These are phyloP conservation scores for Camelina hispida DNA, from an alignment of 345 rosid genomes.

Conservation along the genomic window DNA sequence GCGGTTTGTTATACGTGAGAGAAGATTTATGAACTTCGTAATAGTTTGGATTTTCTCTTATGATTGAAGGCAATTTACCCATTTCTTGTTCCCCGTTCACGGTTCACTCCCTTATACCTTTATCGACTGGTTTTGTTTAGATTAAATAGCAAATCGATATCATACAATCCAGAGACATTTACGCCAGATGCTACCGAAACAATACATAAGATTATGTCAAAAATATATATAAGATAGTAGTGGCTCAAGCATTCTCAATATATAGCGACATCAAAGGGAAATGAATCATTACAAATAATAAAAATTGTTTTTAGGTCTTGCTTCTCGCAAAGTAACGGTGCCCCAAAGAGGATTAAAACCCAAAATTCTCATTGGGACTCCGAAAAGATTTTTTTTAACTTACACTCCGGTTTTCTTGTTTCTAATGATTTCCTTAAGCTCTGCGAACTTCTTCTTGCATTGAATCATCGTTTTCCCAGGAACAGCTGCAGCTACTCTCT, in stretches of 20 bases:
- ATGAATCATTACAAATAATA: constrained; percentile 40
- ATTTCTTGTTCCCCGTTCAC: not conserved
- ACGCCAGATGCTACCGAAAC: not conserved
- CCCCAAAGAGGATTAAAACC: constrained; percentile 41
- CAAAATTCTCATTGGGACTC: constrained; percentile 45
- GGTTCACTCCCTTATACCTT: not conserved
- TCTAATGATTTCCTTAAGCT: constrained; percentile 81
- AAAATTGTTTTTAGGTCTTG: constrained; percentile 22
- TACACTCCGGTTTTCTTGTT: constrained; percentile 62
- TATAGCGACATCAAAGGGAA: constrained; percentile 25
- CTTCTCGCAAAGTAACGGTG: constrained; percentile 21
- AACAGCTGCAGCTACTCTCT: constrained; percentile 95
- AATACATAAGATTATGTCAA: constrained; percentile 12
- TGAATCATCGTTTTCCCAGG: constrained; percentile 92
- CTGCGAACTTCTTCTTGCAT: constrained; percentile 91
- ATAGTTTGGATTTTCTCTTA: not conserved
- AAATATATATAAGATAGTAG: constrained; percentile 12
- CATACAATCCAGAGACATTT: not conserved
- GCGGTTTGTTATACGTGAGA: constrained; percentile 33
- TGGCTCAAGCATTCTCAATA: constrained; percentile 21
- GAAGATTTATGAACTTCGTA: constrained; percentile 7
- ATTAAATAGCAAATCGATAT: not conserved
- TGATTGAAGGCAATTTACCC: not conserved
- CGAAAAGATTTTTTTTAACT: not conserved
- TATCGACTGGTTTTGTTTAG: not conserved